Evolutionary conservation across 345 rosid species (phyloP).

Genomic region (Linum lewisii): DNA sequence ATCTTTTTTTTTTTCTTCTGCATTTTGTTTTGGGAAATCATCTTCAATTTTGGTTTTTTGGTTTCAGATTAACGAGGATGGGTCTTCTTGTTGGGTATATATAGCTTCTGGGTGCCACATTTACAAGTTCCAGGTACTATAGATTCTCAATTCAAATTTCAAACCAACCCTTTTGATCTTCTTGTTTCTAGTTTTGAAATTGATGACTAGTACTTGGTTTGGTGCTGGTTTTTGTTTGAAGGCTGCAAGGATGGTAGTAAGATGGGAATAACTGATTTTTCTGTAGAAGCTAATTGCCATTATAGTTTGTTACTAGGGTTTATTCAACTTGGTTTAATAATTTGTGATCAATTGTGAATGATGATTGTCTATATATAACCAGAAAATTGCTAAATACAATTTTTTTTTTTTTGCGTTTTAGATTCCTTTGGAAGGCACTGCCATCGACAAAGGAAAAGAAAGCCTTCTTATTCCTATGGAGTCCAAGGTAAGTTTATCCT

Average conservation of each 20-base stretch:
- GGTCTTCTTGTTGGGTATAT: constrained; percentile 44
- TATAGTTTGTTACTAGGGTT: background rate
- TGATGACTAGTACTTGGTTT: background rate
- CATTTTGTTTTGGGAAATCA: too few species aligned
- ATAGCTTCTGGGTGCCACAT: constrained; percentile 53
- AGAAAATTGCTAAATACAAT: background rate
- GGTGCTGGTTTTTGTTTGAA: background rate
- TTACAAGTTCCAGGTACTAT: constrained; percentile 37
- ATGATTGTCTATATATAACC: background rate
- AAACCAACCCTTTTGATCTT: background rate
- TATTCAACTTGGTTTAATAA: too few species aligned
- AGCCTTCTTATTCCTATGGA: constrained; percentile 49
- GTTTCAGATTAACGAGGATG: constrained; percentile 33
- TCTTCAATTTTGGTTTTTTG: background rate
- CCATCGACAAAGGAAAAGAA: constrained; percentile 45
- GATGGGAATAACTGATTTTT: background rate
- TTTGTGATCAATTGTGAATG: background rate
- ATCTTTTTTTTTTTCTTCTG: background rate
- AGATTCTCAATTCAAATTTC: background rate
- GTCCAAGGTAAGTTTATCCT: constrained; percentile 23
- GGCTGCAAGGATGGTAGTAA: background rate
- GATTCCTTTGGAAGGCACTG: constrained; percentile 37
- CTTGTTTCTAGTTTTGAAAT: background rate
- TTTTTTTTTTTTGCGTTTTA: constrained; percentile 11
- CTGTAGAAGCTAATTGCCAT: background rate